Conservation (phyloP, 140 eudicot genomes). For the Erigeron philadelphicus region DNA sequence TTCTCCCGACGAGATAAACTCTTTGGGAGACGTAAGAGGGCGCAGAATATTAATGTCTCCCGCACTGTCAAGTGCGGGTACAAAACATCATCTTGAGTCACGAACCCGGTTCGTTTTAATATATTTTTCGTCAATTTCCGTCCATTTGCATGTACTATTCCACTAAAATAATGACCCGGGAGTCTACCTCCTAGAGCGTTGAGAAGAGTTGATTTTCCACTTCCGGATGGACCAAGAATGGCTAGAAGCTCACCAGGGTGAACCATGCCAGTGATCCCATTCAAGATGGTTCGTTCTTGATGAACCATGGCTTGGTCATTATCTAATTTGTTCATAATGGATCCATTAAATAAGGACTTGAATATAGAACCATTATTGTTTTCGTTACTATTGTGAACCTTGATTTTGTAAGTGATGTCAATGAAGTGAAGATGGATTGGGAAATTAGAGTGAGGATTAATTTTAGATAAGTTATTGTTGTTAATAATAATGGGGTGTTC, state of each 20-base stretch:
- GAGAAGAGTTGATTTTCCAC: slow-evolving; percentile 88
- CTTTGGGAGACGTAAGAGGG: slow-evolving; percentile 59
- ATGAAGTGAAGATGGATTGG: slow-evolving; percentile 45
- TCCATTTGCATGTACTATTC: slow-evolving; percentile 62
- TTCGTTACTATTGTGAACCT: slow-evolving; percentile 19
- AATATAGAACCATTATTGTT: slow-evolving; percentile 23
- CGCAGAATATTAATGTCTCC: slow-evolving; percentile 69
- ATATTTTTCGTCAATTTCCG: slow-evolving; percentile 39
- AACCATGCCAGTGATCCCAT: slow-evolving; percentile 72
- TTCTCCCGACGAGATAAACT: slow-evolving; percentile 45
- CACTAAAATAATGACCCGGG: slow-evolving; percentile 46
- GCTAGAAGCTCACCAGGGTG: slow-evolving; percentile 75
- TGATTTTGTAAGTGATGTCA: slow-evolving; percentile 58
- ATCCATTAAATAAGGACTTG: slow-evolving; percentile 13
- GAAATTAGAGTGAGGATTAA: not conserved
- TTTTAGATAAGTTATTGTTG: not conserved
- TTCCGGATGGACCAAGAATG: slow-evolving; percentile 86
- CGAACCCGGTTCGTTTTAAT: slow-evolving; percentile 61
- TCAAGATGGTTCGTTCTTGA: slow-evolving; percentile 46
- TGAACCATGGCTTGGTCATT: slow-evolving; percentile 14
- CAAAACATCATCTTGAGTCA: slow-evolving; percentile 77
- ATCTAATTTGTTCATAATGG: not conserved
- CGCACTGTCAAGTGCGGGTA: slow-evolving; percentile 84
- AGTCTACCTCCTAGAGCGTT: slow-evolving; percentile 74
- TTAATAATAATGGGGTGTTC: too few species aligned